phyloP scores from a whole-genome alignment of 2,329 filamentous ascomycete species.

The Blastomyces percursus region DNA sequence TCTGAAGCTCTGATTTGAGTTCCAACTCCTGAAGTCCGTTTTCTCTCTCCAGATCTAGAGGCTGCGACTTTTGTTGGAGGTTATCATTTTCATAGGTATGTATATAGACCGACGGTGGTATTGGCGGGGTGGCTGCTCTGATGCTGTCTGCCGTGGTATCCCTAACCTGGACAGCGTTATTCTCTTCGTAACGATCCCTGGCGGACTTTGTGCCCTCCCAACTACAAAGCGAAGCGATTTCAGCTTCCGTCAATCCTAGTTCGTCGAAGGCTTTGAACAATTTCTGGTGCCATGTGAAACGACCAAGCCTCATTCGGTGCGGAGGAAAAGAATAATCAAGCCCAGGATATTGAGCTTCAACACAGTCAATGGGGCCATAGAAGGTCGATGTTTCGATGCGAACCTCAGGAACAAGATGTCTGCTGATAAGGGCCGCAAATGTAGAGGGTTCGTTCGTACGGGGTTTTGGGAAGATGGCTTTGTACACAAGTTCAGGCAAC shows the following conservation, averaged over 20 bases:
- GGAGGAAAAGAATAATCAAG: slow-evolving; percentile 53
- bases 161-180: slow-evolving; percentile 48
- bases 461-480: slow-evolving; percentile 47
- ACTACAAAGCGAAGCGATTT: slow-evolving; percentile 52
- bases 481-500: slow-evolving; percentile 48
- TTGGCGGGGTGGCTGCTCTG: slow-evolving; percentile 37
- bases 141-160: slow-evolving; percentile 53
- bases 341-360: slow-evolving; percentile 56
- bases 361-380: slow-evolving; percentile 53
- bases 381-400: slow-evolving; percentile 53
- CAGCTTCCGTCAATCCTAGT: slow-evolving; percentile 46
- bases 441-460: slow-evolving; percentile 46
- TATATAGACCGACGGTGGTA: slow-evolving; percentile 23
- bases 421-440: slow-evolving; percentile 49
- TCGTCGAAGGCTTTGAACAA: slow-evolving; percentile 53
- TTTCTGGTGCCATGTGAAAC: slow-evolving; percentile 50
- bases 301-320: slow-evolving; percentile 51
- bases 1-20: background rate
- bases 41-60: background rate
- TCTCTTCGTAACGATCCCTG: slow-evolving; percentile 38
- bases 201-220: slow-evolving; percentile 45
- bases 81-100: slow-evolving; percentile 17
- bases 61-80: background rate
- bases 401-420: slow-evolving; percentile 54
- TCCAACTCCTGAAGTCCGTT: background rate